These are phyloP conservation scores for Tetradesmus lagerheimii DNA, from an alignment of 139 green algal species.

Conservation along the genomic window DNA sequence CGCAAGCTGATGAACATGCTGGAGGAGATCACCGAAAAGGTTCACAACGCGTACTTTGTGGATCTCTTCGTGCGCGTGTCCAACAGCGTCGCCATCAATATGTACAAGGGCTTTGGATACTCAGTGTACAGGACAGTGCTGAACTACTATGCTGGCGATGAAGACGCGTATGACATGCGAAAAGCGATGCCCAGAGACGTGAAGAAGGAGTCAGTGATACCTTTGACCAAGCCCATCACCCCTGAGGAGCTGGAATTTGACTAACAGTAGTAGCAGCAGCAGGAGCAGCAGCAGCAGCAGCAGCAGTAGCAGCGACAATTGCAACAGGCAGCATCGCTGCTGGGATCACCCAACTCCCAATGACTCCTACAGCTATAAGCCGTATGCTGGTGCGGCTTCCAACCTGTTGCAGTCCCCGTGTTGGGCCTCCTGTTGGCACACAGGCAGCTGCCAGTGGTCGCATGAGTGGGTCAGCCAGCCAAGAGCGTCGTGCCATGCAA, in stretches of 20 bases:
- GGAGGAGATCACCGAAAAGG: constrained; percentile 86
- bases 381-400: too few species aligned
- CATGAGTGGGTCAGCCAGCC: too few species aligned
- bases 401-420: too few species aligned
- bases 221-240: constrained; percentile 73
- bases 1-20: constrained; percentile 93
- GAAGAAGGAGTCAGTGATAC: constrained; percentile 82
- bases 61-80: constrained; percentile 98
- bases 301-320: not conserved
- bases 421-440: too few species aligned
- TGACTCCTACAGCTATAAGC: too few species aligned
- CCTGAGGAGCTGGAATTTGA: constrained; percentile 93
- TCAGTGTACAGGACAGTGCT: constrained; percentile 90
- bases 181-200: constrained; percentile 96
- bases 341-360: too few species aligned
- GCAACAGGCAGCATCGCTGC: not conserved
- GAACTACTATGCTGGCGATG: constrained; percentile 91
- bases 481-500: too few species aligned
- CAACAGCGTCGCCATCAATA: constrained; percentile 92
- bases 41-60: constrained; percentile 96
- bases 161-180: constrained; percentile 98
- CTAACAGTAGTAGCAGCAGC: constrained; percentile 48
- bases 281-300: constrained; percentile 22
- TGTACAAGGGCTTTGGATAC: constrained; percentile 98
- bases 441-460: too few species aligned